Evolutionary conservation across 1,139 yeast species (phyloP), one percentile per base, ranked within the genome.

Genomic region (Ogataea hybrid): DNA sequence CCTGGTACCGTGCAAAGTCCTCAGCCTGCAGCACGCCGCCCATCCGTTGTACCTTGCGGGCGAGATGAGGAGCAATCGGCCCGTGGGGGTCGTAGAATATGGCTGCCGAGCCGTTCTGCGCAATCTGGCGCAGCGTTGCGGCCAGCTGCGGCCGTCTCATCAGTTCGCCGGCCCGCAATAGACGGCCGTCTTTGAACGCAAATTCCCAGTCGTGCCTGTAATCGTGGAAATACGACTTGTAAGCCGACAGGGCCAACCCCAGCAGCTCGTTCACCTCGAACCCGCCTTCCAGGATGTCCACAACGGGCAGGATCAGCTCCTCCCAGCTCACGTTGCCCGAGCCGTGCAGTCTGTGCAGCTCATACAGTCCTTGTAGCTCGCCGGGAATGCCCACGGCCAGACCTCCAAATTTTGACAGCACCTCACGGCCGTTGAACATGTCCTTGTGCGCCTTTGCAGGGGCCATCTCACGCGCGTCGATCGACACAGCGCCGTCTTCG

Each of bases 391-490:
- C 97, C 14, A 81, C 79, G 0, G 96, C 88, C 20, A 87, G 67
- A 0, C 97, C 97, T 3, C 97, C 97, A 15, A 81, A 65, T 52
- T 77, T 76, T 0, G 95, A 75, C 12, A 71, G 63, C 37, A 63
- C 55, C 17, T 66, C 66, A n/a, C 67, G 64, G 28, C 67, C 67
- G 17, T 43, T 27, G 59, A 68, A 90, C 96, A 90, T 88, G 48
- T 82, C 70, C 50, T 75, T 75, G 52, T 67, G 67, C 3, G 94
- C 79, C 5, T 44, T 53, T 3, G 59, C 65, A 0, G 97, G 97
- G 0, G 97, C 96, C 68, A 75, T 76, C 62, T 92, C 98, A 49
- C 97, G 68, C 31, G 95, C 95, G 65, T 92, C 95, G 31, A 89
- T 79, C 25, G 81, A 69, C n/a, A 82, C 51, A 6, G 80, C 73